These are phyloP conservation scores for Cantharellus cinnabarinus DNA, from an alignment of 768 basidiomycete genomes.

Conservation along the genomic window DNA sequence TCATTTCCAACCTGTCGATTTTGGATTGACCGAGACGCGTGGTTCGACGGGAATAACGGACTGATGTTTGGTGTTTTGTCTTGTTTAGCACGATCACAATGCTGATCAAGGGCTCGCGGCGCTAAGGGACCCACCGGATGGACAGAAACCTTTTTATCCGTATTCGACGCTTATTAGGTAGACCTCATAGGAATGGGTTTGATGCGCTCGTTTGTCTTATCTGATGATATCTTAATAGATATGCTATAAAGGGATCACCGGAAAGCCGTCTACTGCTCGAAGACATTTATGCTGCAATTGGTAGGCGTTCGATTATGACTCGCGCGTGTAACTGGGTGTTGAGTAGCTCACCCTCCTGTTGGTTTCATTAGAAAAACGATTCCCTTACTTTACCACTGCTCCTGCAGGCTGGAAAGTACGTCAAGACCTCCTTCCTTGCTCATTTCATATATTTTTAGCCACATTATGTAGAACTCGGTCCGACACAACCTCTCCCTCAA, in stretches of 20 bases:
- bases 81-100: neutral
- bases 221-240: slow-evolving; percentile 24
- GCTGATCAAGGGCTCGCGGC: neutral
- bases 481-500: slow-evolving; percentile 80
- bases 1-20: too few species aligned
- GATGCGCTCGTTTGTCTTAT: neutral
- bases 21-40: too few species aligned
- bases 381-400: slow-evolving; percentile 76
- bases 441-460: slow-evolving; percentile 3
- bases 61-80: too few species aligned
- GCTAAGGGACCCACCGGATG: slow-evolving; percentile 49
- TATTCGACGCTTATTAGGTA: slow-evolving; percentile 82
- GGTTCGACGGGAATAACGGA: too few species aligned
- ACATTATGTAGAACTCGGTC: slow-evolving; percentile 51
- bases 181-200: neutral
- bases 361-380: slow-evolving; percentile 24
- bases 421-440: slow-evolving; percentile 4
- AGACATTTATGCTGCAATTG: slow-evolving; percentile 46
- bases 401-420: slow-evolving; percentile 82
- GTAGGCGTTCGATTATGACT: neutral
- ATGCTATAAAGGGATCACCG: slow-evolving; percentile 80
- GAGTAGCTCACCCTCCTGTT: neutral
- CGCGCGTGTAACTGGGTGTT: slow-evolving; percentile 37
- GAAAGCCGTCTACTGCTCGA: slow-evolving; percentile 70
- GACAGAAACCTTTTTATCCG: slow-evolving; percentile 78